Evolutionary conservation across 805 yeast genomes (phyloP), one percentile per base, ranked within the genome.

Genomic region (Ogataea saltuana): DNA sequence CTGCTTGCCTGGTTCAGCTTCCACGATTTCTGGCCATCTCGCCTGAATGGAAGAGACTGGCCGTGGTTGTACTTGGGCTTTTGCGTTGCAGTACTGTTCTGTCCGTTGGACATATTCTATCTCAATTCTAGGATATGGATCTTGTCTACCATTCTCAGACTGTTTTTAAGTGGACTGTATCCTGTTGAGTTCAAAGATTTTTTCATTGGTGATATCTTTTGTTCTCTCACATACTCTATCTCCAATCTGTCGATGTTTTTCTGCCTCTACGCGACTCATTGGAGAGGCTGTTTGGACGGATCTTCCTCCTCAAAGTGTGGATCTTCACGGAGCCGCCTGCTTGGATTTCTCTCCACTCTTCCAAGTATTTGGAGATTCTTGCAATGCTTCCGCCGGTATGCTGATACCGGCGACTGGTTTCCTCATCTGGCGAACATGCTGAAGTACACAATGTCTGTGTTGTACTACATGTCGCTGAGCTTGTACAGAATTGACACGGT

Each of bases 151-250:
- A 43, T 82, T 1, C 77, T 90, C 73, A 72, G 99, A 56, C 67
- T 93, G 37, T 23, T 83, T 0, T 70, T 86, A 8, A 85, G 96
- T 1, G 98, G 98, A 0, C 70, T 89, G 31, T 93, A 84, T 57
- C 97, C 98, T 0, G 97, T 93, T 41, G 98, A 91, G 65, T 93
- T 93, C 60, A 75, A 90, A 44, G 99, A 93, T 64, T 91, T 93
- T 71, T 88, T 88, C 61, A 50, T 91, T 35, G 99, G 98, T 16
- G 99, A 93, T 64, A 82, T 93, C 22, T 70, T 91, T 39, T 86
- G 95, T 64, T 85, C 96, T 21, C 70, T 93, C 56, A 86, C 96
- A 1, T 93, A 93, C 65, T 76, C 97, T 0, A 70, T 88, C 69
- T 85, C 96, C 4, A 91, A 90, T 53, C 66, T 87, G 33, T 85